Percentiles rank a stretch among this genome's conserved stretches.
Conservation (phyloP, 441 rosid species). For the Aquilaria agallochum region DNA sequence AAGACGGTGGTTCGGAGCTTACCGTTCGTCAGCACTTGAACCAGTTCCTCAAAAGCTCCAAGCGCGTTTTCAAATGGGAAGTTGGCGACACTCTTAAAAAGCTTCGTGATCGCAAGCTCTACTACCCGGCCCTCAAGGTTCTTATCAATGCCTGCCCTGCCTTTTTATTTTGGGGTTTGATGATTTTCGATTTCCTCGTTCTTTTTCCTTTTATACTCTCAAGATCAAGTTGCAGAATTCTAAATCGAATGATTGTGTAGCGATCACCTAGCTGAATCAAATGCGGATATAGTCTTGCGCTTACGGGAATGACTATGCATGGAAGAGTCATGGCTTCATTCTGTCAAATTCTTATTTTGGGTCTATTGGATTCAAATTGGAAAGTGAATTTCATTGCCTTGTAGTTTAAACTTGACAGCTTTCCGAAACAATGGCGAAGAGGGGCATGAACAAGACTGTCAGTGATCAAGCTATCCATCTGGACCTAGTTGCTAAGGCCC, state of each 20-base stretch:
- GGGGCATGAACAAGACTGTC: slow-evolving; percentile 87
- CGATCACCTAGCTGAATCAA: too few species aligned
- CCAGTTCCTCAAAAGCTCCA: slow-evolving; percentile 71
- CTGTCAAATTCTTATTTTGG: too few species aligned
- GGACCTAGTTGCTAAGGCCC: slow-evolving; percentile 80
- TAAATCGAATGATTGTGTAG: too few species aligned
- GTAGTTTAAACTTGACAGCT: slow-evolving; percentile 37
- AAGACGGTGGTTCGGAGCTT: slow-evolving; percentile 61
- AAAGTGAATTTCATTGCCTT: slow-evolving; percentile 1
- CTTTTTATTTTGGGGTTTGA: background rate
- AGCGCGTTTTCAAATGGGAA: slow-evolving; percentile 95
- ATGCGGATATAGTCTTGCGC: too few species aligned
- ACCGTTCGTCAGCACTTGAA: slow-evolving; percentile 68
- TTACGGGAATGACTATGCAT: too few species aligned
- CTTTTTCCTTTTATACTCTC: too few species aligned
- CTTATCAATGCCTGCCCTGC: background rate
- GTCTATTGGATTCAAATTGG: too few species aligned
- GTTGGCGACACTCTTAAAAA: slow-evolving; percentile 83
- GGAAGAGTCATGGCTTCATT: too few species aligned
- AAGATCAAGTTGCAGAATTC: too few species aligned
- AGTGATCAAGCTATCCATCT: slow-evolving; percentile 96
- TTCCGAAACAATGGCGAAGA: slow-evolving; percentile 70
- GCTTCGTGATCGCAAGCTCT: slow-evolving; percentile 71
- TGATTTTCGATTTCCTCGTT: too few species aligned
- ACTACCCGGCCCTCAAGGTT: slow-evolving; percentile 88